Percentiles rank a stretch among this genome's conserved stretches.
phyloP scores from a whole-genome alignment of 75 land plant genomes.

The Cunninghamia lanceolata region DNA sequence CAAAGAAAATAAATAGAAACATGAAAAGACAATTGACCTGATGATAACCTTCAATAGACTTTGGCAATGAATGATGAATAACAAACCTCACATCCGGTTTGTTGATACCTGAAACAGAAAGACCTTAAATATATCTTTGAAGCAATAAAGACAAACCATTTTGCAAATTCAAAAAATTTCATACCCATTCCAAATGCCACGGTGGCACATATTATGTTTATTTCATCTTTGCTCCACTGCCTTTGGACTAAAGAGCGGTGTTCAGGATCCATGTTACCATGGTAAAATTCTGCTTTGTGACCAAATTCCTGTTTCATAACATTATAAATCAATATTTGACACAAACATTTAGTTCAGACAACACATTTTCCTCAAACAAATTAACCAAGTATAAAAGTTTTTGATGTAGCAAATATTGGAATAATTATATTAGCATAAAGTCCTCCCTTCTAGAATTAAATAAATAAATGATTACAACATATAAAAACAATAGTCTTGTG shows the following conservation, averaged over 20 bases:
- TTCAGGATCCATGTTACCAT: slow-evolving; percentile 91
- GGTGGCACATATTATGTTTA: slow-evolving; percentile 95
- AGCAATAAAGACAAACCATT: not conserved
- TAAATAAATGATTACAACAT: not conserved
- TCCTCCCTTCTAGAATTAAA: not conserved
- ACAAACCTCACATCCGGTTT: slow-evolving; percentile 99
- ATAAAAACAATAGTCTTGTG: not conserved
- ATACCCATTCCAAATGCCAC: slow-evolving; percentile 99
- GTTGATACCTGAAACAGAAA: slow-evolving; percentile 77
- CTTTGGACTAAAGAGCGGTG: slow-evolving; percentile 81
- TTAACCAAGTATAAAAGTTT: slow-evolving; percentile 1
- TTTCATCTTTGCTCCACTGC: slow-evolving; percentile 97
- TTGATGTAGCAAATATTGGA: not conserved
- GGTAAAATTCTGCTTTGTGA: slow-evolving; percentile 91
- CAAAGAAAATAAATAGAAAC: not conserved
- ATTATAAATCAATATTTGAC: not conserved
- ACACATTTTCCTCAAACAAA: not conserved
- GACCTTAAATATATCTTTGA: not conserved
- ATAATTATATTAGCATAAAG: not conserved
- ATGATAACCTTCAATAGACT: slow-evolving; percentile 98
- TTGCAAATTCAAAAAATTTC: not conserved
- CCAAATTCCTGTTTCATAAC: slow-evolving; percentile 62
- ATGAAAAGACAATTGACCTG: slow-evolving; percentile 52
- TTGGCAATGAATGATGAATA: slow-evolving; percentile 97
- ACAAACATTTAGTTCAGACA: not conserved